Base-by-base conservation (phyloP, 768 basidiomycete genomes). In the Brasilioporus rufonigricans region DNA sequence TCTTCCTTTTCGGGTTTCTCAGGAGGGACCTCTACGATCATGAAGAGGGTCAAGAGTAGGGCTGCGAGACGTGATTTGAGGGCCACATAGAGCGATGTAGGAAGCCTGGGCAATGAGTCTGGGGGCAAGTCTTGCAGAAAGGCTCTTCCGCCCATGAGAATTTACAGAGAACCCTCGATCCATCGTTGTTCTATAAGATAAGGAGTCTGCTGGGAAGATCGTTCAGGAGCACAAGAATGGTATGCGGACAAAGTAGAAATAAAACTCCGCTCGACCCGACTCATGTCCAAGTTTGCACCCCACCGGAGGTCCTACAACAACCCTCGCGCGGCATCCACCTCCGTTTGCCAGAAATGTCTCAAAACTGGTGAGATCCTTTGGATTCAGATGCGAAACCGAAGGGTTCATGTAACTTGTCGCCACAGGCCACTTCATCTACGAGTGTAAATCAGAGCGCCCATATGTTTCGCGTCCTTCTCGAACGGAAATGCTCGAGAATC, bases 401-500 rank as follows among this genome's bases (percentile, higher is more conserved):
- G 27, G 33, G 13, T 23, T 31, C 26, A 27, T 44, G 19, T 26
- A 18, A 16, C 5, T 41, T 14, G 21, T 36, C 39, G 19, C 50
- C 43, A 35, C 65, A 85, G 94, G 93, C 0, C 95, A 97, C 71
- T 95, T 87, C 68, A 97, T 85, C 13, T 98, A 87, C 66, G 83
- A 97, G 73, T 98, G 95, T 80, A 92, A 91, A 71, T 78, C 80
- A 18, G 62, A 80, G 21, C 80, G 89, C 3, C 90, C 92, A 24
- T 98, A 97, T 68, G 77, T 92, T 38, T 83, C 91, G 12, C 80
- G 95, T n/a, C 94, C 94, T 2, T 93, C 92, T 33, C 82, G 93
- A 39, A 91, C 91, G 2, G 82, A 93, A 62, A 84, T 87, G 69
- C 80, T 98, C 16, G 88, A 93, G 63, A 90, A 91, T 52, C 92